A percentile compares a stretch with the other conserved stretches of the same genome.
Evolutionary conservation across 495 filamentous ascomycete genomes (phyloP).

Genomic region (Penicillium ochrochloron): DNA sequence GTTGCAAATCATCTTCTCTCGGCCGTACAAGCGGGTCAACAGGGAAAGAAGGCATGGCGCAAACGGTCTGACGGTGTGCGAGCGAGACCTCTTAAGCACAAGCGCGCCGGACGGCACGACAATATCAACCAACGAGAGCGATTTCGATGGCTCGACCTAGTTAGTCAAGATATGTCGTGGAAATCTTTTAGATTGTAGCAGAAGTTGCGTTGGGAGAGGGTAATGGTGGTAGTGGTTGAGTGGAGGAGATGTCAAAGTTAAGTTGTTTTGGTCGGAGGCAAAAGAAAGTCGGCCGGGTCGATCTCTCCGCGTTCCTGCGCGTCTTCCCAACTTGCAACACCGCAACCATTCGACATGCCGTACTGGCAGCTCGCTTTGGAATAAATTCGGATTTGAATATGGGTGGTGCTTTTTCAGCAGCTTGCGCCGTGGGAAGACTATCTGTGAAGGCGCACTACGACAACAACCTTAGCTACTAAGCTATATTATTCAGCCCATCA

Average conservation of each 20-base stretch:
- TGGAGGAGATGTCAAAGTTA: constrained; percentile 24
- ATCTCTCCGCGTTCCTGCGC: constrained; percentile 39
- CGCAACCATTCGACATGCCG: constrained; percentile 26
- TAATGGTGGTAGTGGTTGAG: constrained; percentile 21
- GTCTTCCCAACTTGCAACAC: constrained; percentile 26
- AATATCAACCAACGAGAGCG: constrained; percentile 9
- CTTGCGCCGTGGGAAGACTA: constrained; percentile 22
- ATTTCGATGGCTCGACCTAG: constrained; percentile 6
- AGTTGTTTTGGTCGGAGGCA: constrained; percentile 34
- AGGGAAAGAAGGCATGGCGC: constrained; percentile 46
- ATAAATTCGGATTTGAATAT: constrained; percentile 16
- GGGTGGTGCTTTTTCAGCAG: constrained; percentile 24
- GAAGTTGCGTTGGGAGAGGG: constrained; percentile 4
- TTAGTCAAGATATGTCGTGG: not conserved
- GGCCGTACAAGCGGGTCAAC: constrained; percentile 43
- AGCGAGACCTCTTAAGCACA: constrained; percentile 24
- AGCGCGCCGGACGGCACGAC: constrained; percentile 32
- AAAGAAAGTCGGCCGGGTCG: constrained; percentile 23
- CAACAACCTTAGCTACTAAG: constrained; percentile 29
- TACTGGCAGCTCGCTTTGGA: constrained; percentile 9
- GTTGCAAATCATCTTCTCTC: constrained; percentile 54
- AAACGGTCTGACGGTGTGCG: constrained; percentile 19
- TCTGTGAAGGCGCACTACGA: constrained; percentile 29
- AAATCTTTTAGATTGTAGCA: not conserved
- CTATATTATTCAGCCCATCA: constrained; percentile 42